A percentile compares a stretch with the other conserved stretches of the same genome.
Evolutionary conservation across 2,329 filamentous ascomycete genomes (phyloP).

Genomic region (Epichloe sp.): DNA sequence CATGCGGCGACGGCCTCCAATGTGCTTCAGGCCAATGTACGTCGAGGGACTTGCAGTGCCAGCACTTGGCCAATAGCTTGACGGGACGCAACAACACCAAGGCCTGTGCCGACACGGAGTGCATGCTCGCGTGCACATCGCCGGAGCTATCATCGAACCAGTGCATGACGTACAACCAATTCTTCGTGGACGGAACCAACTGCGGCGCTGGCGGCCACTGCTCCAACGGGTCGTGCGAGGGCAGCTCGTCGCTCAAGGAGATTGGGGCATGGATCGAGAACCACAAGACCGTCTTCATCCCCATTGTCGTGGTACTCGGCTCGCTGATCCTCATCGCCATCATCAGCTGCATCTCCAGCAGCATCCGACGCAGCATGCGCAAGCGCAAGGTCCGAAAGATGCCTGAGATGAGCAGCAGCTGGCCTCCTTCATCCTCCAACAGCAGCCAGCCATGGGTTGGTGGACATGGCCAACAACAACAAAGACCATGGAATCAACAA

Average conservation of each 20-base stretch:
- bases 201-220: slow-evolving; percentile 75
- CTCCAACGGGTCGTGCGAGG: slow-evolving; percentile 63
- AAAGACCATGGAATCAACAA: too few species aligned
- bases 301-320: slow-evolving; percentile 55
- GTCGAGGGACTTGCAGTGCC: slow-evolving; percentile 79
- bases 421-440: slow-evolving; percentile 12
- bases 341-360: slow-evolving; percentile 50
- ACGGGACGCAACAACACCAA: slow-evolving; percentile 64
- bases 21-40: slow-evolving; percentile 95
- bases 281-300: slow-evolving; percentile 74
- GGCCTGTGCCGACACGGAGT: slow-evolving; percentile 56
- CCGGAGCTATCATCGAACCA: slow-evolving; percentile 50
- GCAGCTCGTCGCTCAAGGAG: slow-evolving; percentile 54
- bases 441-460: background rate
- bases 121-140: slow-evolving; percentile 63
- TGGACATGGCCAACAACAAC: too few species aligned
- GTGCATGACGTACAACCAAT: slow-evolving; percentile 71
- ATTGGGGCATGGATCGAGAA: slow-evolving; percentile 62
- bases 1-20: slow-evolving; percentile 56
- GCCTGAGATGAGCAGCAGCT: slow-evolving; percentile 2
- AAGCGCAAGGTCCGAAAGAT: background rate
- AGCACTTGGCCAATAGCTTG: slow-evolving; percentile 64
- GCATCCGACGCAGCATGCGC: slow-evolving; percentile 16
- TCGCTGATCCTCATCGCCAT: slow-evolving; percentile 58
- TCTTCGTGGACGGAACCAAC: slow-evolving; percentile 83